phyloP scores from a whole-genome alignment of 495 filamentous ascomycete genomes.

The Talaromyces nanjingensis region DNA sequence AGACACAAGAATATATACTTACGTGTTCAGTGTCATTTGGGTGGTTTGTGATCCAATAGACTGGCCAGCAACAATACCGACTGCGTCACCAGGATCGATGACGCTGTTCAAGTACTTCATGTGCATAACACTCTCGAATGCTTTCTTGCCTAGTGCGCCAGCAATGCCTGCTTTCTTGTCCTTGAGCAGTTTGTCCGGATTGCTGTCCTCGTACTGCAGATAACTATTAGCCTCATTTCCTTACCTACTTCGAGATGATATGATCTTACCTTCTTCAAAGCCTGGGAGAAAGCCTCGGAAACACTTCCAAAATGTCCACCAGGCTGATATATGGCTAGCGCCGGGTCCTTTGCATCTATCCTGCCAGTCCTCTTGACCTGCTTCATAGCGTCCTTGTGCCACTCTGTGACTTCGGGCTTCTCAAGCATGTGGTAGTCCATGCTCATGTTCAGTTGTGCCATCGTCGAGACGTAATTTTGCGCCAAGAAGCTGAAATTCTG shows the following conservation, averaged over 20 bases:
- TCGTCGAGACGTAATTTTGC: conserved; percentile 60
- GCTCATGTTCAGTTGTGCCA: conserved; percentile 43
- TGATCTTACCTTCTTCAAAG: conserved; percentile 44
- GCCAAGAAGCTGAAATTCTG: conserved; percentile 85
- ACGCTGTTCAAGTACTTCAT: conserved; percentile 89
- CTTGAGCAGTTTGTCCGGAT: conserved; percentile 67
- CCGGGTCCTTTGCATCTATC: conserved; percentile 67
- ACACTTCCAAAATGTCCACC: conserved; percentile 73
- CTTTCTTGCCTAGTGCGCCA: conserved; percentile 57
- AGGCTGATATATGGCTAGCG: conserved; percentile 65
- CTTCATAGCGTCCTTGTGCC: conserved; percentile 75
- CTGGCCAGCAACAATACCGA: conserved; percentile 94
- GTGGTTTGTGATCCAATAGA: conserved; percentile 96
- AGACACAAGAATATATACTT: neutral
- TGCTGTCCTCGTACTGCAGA: conserved; percentile 64
- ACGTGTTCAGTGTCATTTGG: conserved; percentile 98
- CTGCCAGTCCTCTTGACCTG: conserved; percentile 62
- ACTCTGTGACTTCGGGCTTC: conserved; percentile 38
- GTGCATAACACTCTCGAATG: conserved; percentile 74
- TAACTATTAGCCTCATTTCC: conserved; percentile 15
- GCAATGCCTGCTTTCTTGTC: conserved; percentile 62
- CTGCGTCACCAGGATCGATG: conserved; percentile 96
- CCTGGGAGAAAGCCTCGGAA: conserved; percentile 75
- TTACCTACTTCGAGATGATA: neutral
- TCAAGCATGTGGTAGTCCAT: conserved; percentile 46